These are phyloP conservation scores for Saccharomycopsis fodiens DNA, from an alignment of 805 yeast species.

Conservation along the genomic window DNA sequence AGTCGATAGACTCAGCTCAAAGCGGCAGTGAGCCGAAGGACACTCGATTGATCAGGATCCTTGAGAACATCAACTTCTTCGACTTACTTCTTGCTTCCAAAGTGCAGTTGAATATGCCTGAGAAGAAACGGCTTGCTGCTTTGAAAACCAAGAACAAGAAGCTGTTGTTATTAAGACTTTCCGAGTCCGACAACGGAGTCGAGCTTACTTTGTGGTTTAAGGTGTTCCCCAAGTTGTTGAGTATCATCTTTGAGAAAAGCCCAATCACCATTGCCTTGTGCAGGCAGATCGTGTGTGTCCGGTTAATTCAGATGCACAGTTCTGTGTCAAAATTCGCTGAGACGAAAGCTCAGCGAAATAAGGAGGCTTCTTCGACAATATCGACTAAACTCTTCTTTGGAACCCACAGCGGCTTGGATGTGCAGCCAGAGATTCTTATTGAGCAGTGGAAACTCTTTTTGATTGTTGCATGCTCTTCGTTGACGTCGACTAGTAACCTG, in stretches of 20 bases:
- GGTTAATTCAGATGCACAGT: conserved; percentile 81
- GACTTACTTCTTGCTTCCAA: conserved; percentile 48
- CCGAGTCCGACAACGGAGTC: conserved; percentile 89
- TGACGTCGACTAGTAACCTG: conserved; percentile 86
- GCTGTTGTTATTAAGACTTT: conserved; percentile 65
- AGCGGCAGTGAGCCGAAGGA: conserved; percentile 54
- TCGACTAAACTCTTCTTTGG: conserved; percentile 16
- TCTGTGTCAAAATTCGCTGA: conserved; percentile 50
- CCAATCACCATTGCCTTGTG: conserved; percentile 94
- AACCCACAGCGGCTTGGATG: conserved; percentile 18
- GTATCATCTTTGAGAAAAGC: conserved; percentile 65
- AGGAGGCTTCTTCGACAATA: conserved; percentile 14
- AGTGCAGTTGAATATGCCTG: conserved; percentile 61
- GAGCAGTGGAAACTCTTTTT: conserved; percentile 87
- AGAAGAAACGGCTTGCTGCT: conserved; percentile 61
- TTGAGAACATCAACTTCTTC: conserved; percentile 63
- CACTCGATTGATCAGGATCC: conserved; percentile 63
- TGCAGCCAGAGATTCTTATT: conserved; percentile 62
- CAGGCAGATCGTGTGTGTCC: conserved; percentile 80
- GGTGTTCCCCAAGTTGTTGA: conserved; percentile 68
- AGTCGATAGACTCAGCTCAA: conserved; percentile 50
- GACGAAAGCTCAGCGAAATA: conserved; percentile 18
- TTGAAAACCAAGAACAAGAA: conserved; percentile 49
- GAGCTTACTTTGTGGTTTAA: conserved; percentile 97
- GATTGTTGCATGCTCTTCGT: conserved; percentile 84